Evolutionary conservation across 495 filamentous ascomycete species (phyloP).

Genomic region (Parmelia sp.): DNA sequence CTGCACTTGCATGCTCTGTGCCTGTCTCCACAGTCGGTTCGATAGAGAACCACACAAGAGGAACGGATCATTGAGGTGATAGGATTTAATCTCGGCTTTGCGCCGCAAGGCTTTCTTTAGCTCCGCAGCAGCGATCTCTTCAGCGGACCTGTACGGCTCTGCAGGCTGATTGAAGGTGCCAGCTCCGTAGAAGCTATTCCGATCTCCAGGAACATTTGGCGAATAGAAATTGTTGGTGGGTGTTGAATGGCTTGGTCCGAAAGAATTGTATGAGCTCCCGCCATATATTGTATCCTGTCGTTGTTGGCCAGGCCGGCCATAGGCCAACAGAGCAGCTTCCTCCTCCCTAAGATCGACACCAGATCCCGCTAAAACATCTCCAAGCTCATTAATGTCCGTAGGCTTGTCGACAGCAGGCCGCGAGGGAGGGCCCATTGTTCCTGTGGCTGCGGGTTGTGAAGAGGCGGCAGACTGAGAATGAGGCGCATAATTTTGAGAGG

Average conservation of each 20-base stretch:
- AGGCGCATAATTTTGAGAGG: slow-evolving; percentile 11
- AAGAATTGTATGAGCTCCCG: slow-evolving; percentile 29
- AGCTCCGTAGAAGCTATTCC: slow-evolving; percentile 50
- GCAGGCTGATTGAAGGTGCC: slow-evolving; percentile 50
- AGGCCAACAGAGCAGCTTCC: slow-evolving; percentile 61
- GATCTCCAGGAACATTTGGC: slow-evolving; percentile 42
- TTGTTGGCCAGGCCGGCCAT: slow-evolving; percentile 39
- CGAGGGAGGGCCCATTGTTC: slow-evolving; percentile 75
- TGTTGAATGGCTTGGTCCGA: slow-evolving; percentile 40
- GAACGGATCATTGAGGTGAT: slow-evolving; percentile 55
- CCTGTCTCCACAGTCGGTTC: slow-evolving; percentile 45
- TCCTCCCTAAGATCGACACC: slow-evolving; percentile 81
- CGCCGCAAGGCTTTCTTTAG: slow-evolving; percentile 41
- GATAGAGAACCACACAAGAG: slow-evolving; percentile 45
- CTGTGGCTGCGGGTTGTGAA: slow-evolving; percentile 34
- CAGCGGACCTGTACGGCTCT: slow-evolving; percentile 36
- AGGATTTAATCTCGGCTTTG: slow-evolving; percentile 45
- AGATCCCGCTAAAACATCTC: slow-evolving; percentile 69
- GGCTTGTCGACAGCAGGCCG: slow-evolving; percentile 59
- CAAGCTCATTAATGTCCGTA: slow-evolving; percentile 62
- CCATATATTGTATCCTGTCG: slow-evolving; percentile 23
- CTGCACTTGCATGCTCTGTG: slow-evolving; percentile 38
- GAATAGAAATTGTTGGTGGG: slow-evolving; percentile 44
- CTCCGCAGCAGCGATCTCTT: slow-evolving; percentile 46
- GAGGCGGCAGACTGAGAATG: not conserved